Percentiles rank a stretch among this genome's conserved stretches.
Conservation (phyloP, 2,329 filamentous ascomycete species). For the Talaromyces sp. region DNA sequence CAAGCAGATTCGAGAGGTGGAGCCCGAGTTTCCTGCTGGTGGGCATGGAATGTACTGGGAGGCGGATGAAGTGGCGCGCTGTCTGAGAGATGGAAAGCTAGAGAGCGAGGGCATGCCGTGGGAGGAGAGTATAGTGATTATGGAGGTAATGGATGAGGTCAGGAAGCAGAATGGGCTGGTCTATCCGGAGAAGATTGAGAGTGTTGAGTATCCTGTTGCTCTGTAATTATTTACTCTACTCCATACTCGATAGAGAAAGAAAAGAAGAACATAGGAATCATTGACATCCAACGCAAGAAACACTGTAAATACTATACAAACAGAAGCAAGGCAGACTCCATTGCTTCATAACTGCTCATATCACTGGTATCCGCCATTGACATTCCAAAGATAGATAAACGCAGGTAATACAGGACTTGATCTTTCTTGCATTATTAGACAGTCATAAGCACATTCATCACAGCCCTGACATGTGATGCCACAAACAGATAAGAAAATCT, state of each 20-base stretch:
- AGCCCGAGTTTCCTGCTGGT: slow-evolving; percentile 49
- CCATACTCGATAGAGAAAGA: not conserved
- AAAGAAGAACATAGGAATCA: slow-evolving; percentile 2
- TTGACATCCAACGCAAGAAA: slow-evolving; percentile 9
- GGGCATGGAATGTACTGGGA: slow-evolving; percentile 90
- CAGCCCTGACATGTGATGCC: slow-evolving; percentile 7
- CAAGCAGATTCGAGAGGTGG: slow-evolving; percentile 28
- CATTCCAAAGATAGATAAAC: slow-evolving; percentile 17
- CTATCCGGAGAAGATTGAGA: slow-evolving; percentile 67
- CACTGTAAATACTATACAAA: slow-evolving; percentile 21
- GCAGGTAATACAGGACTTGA: slow-evolving; percentile 13
- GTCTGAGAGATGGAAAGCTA: slow-evolving; percentile 70
- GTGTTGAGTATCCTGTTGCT: slow-evolving; percentile 51
- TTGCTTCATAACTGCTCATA: slow-evolving; percentile 12
- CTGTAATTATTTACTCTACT: slow-evolving; percentile 24
- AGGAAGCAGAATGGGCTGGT: slow-evolving; percentile 59
- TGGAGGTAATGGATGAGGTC: slow-evolving; percentile 75
- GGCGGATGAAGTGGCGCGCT: slow-evolving; percentile 73
- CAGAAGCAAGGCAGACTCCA: slow-evolving; percentile 13
- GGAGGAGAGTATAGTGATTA: slow-evolving; percentile 77
- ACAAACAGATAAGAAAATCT: slow-evolving; percentile 1
- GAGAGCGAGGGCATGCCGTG: slow-evolving; percentile 69
- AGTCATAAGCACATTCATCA: slow-evolving; percentile 19
- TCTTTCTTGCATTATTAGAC: slow-evolving; percentile 18
- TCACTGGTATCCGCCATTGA: slow-evolving; percentile 14